A percentile compares a stretch with the other conserved stretches of the same genome.
Evolutionary conservation across 2,329 filamentous ascomycete genomes (phyloP).

Genomic region (Penicillium sp.): DNA sequence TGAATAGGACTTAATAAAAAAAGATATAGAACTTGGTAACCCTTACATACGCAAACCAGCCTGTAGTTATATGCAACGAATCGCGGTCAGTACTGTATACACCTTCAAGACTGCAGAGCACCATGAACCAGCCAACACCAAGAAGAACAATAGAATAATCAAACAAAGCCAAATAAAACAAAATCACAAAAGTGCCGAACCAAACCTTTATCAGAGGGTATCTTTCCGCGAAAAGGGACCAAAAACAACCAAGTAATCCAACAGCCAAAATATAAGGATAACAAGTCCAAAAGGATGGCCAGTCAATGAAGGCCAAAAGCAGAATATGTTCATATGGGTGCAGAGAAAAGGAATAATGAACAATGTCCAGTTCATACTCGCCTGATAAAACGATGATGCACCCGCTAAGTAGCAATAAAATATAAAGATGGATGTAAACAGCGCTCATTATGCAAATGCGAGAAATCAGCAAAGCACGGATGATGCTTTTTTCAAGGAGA

Average conservation of each 20-base stretch:
- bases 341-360: background rate
- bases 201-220: conserved; percentile 26
- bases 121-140: background rate
- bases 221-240: conserved; percentile 24
- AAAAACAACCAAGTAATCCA: background rate
- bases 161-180: conserved; percentile 1
- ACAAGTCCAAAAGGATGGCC: conserved; percentile 14
- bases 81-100: background rate
- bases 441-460: background rate
- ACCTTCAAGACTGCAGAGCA: background rate
- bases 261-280: conserved; percentile 11
- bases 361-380: background rate
- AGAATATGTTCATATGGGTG: background rate
- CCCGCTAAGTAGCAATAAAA: conserved; percentile 8
- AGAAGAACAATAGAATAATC: background rate
- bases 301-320: background rate
- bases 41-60: background rate
- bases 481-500: background rate
- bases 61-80: background rate
- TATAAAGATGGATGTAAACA: background rate
- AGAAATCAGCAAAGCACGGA: background rate
- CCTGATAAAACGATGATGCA: conserved; percentile 5
- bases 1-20: background rate
- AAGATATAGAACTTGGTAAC: background rate
- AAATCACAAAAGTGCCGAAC: conserved; percentile 6